Evolutionary conservation across 176 grass and related monocot species (phyloP), one percentile per base, ranked within the genome.

Genomic region (Poa annua): DNA sequence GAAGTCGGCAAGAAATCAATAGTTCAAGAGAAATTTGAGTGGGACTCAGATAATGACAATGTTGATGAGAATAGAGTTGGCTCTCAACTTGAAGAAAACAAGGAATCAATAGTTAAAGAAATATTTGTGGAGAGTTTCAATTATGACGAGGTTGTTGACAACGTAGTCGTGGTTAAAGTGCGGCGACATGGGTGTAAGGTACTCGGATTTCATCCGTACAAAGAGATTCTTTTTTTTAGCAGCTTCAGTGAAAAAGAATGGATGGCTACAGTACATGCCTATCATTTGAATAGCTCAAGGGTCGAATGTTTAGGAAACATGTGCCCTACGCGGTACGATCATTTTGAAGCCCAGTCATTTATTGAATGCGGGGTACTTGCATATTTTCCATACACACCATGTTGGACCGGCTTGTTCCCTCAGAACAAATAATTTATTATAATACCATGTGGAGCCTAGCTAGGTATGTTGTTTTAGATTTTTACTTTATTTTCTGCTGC

Each of bases 291-390:
- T 63, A 63, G 60, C 25, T 63, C 60, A 5, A 63, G 25, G 2
- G 60, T 63, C 29, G 60, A 63, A 33, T 63, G 60, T 29, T 16
- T 63, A 63, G 60, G 60, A 13, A 33, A 63, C 60, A 63, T 63
- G 60, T 29, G 25, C 60, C 60, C 25, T 1, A 25, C 60, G 0
- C 14, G 25, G 13, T 63, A 15, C 14, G 6, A 41, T 41, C 38
- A 41, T 41, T 44, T 63, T 63, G 25, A 29, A 62, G 11, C 21
- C 56, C 4, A 25, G 24, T 1, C 20, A 32, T 17, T 2, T 13
- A 41, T 41, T 41, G 14, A 63, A 63, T 22, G 25, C 0, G 22
- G 57, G 11, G 57, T 25, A 26, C 0, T 2, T 13, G 22, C 4
- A 61, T 63, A 64, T 64, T 64, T 64, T 16, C 26, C 61, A 26